phyloP scores from a whole-genome alignment of 2,329 filamentous ascomycete genomes.

The Alternaria gaisen region DNA sequence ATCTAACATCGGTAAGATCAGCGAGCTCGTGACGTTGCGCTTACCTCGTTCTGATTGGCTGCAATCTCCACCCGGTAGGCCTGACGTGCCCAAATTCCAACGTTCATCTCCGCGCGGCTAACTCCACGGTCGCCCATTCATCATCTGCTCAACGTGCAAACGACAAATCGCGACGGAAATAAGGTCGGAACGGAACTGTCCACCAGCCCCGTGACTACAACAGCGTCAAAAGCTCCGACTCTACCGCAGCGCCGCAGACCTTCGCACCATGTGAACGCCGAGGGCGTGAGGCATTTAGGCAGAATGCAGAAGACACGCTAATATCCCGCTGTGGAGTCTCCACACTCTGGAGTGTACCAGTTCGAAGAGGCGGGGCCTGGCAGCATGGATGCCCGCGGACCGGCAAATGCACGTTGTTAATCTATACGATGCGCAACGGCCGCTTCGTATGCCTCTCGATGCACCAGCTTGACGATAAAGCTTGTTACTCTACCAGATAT shows the following conservation, averaged over 20 bases:
- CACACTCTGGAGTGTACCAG: background rate
- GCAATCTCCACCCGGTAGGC: background rate
- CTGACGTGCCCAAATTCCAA: background rate
- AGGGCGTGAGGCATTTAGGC: constrained; percentile 7
- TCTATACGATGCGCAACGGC: background rate
- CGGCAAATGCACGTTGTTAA: constrained; percentile 6
- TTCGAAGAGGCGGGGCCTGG: constrained; percentile 4
- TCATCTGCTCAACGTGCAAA: background rate
- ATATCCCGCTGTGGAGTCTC: constrained; percentile 13
- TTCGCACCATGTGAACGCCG: constrained; percentile 1
- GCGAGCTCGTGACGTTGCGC: background rate
- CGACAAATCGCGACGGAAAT: background rate
- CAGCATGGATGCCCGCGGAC: constrained; percentile 1
- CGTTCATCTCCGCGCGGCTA: background rate
- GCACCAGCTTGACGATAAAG: background rate
- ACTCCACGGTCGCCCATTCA: background rate
- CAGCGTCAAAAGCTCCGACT: background rate
- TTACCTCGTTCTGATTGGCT: background rate
- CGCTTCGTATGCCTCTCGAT: background rate
- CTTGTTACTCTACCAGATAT: background rate
- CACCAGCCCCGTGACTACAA: too few species aligned
- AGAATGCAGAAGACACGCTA: constrained; percentile 7
- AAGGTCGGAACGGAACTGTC: background rate
- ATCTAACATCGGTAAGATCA: background rate
- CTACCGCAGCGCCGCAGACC: background rate